phyloP scores from a whole-genome alignment of 306 rosid species.

The Castanopsis chinensis region DNA sequence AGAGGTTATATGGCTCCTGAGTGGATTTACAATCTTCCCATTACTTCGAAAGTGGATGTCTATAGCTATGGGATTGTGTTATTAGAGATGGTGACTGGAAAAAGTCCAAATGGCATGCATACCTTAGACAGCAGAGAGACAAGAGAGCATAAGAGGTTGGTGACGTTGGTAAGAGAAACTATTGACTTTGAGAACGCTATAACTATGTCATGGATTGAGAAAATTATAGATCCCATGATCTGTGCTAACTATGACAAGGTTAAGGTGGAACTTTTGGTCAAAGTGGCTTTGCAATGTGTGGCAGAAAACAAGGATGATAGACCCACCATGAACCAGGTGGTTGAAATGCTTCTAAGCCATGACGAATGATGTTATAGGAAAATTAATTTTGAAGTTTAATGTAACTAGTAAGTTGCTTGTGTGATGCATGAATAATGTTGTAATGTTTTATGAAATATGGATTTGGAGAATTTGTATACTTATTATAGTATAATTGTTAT shows the following conservation, averaged over 20 bases:
- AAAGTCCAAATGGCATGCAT: not conserved
- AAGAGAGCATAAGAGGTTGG: slow-evolving; percentile 17
- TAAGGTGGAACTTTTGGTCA: slow-evolving; percentile 17
- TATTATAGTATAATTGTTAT: too few species aligned
- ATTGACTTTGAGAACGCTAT: not conserved
- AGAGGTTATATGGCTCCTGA: slow-evolving; percentile 45
- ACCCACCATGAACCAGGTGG: slow-evolving; percentile 33
- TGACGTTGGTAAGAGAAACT: slow-evolving; percentile 15
- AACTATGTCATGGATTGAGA: not conserved
- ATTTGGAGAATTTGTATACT: too few species aligned
- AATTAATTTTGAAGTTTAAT: not conserved
- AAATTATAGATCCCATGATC: slow-evolving; percentile 22
- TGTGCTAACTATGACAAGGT: not conserved
- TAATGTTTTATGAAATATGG: too few species aligned
- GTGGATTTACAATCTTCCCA: slow-evolving; percentile 30
- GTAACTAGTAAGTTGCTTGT: too few species aligned
- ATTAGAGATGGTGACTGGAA: slow-evolving; percentile 38
- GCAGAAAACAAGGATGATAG: slow-evolving; percentile 27
- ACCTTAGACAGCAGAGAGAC: not conserved
- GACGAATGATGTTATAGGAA: not conserved
- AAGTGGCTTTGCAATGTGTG: slow-evolving; percentile 27
- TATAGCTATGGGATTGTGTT: slow-evolving; percentile 37
- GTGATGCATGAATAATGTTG: too few species aligned
- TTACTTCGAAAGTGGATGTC: slow-evolving; percentile 40
- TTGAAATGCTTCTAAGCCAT: slow-evolving; percentile 12